These are phyloP conservation scores for Ensete glaucum DNA, from an alignment of 176 grass and related monocot species.

Conservation along the genomic window DNA sequence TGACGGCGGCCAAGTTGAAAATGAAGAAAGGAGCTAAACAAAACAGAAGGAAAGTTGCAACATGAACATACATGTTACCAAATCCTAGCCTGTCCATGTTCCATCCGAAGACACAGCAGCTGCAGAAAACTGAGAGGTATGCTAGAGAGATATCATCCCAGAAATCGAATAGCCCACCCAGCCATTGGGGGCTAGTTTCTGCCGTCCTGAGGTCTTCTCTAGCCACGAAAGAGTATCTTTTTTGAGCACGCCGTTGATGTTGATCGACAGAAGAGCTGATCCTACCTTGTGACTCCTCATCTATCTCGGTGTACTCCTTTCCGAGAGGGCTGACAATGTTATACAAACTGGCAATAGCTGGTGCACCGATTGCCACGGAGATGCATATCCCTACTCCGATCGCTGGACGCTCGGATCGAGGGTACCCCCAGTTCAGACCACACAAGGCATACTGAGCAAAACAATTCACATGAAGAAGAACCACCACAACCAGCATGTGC, in stretches of 20 bases:
- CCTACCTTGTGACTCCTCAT: conserved; percentile 1
- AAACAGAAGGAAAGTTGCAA: conserved; percentile 7
- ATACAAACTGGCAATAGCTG: conserved; percentile 5
- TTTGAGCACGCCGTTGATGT: neutral
- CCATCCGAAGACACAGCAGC: conserved; percentile 17
- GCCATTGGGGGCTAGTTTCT: conserved; percentile 1
- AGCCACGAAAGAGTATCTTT: neutral
- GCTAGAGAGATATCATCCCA: conserved; percentile 16
- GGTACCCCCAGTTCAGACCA: neutral
- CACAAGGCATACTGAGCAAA: conserved; percentile 16
- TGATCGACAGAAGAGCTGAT: neutral
- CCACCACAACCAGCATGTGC: conserved; percentile 2
- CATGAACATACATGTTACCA: conserved; percentile 17
- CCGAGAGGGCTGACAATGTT: conserved; percentile 1
- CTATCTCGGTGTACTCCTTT: neutral
- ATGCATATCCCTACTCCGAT: conserved; percentile 4
- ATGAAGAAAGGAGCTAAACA: conserved; percentile 9
- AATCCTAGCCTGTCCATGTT: conserved; percentile 17
- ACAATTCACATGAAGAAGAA: conserved; percentile 10
- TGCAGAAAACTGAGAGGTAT: conserved; percentile 23
- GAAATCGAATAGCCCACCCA: conserved; percentile 12
- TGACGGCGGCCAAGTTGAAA: conserved; percentile 10
- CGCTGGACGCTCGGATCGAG: neutral
- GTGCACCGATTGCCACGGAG: neutral
- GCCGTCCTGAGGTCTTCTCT: neutral